Percentiles rank a stretch among this genome's conserved stretches.
Evolutionary conservation across 495 filamentous ascomycete genomes (phyloP).

Genomic region (Collariella sp.): DNA sequence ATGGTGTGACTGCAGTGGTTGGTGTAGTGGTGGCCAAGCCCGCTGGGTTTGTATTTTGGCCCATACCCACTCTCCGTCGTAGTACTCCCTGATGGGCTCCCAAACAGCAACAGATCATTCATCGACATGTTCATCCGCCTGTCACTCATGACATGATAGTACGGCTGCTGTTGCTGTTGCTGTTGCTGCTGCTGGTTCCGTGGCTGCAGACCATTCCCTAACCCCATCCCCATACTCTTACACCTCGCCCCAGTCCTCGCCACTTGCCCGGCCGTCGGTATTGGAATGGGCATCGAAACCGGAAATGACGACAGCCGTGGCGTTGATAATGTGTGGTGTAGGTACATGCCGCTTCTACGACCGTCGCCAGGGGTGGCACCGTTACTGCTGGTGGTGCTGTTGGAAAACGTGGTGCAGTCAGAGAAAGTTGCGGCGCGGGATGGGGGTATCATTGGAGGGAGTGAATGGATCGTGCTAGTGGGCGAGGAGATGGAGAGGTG

Average conservation of each 20-base stretch:
- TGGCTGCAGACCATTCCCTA: neutral
- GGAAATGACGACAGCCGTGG: neutral
- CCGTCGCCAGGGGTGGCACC: too few relatives aligned
- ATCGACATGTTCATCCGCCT: neutral
- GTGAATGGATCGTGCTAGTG: neutral
- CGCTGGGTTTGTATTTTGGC: too few relatives aligned
- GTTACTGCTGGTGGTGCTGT: too few relatives aligned
- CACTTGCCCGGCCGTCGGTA: neutral
- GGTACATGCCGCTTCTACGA: too few relatives aligned
- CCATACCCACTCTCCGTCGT: neutral
- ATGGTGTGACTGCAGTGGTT: too few relatives aligned
- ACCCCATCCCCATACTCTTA: neutral
- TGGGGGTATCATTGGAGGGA: neutral
- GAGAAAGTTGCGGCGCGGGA: neutral
- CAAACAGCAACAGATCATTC: conserved; percentile 8
- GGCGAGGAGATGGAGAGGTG: conserved; percentile 2
- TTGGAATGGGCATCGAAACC: neutral
- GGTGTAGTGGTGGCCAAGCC: too few relatives aligned
- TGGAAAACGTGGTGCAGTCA: neutral
- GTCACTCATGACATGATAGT: neutral
- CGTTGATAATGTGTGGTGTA: neutral
- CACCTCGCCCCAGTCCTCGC: neutral
- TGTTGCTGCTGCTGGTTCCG: neutral
- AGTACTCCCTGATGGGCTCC: neutral
- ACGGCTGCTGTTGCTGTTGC: neutral